A percentile compares a stretch with the other conserved stretches of the same genome.
These are phyloP conservation scores for Botrytis byssoidea DNA, from an alignment of 2,329 filamentous ascomycete species.

Conservation along the genomic window DNA sequence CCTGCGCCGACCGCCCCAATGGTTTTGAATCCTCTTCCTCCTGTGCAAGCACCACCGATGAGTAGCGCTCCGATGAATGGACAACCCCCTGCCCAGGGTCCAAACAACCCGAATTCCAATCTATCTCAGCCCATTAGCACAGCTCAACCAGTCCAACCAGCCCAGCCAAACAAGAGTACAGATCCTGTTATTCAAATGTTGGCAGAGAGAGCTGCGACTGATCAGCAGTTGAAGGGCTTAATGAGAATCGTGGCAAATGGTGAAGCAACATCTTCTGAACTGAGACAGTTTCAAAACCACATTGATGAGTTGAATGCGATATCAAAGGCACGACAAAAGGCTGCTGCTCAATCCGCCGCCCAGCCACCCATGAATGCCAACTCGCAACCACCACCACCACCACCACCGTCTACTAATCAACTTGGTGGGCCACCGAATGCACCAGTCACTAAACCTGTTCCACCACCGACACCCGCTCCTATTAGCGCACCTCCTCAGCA, in stretches of 20 bases:
- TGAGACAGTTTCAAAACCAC: slow-evolving; percentile 74
- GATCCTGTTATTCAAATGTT: slow-evolving; percentile 81
- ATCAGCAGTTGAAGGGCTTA: slow-evolving; percentile 67
- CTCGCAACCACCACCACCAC: slow-evolving; percentile 25
- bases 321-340: slow-evolving; percentile 57
- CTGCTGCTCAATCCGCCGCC: slow-evolving; percentile 52
- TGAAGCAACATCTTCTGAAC: slow-evolving; percentile 66
- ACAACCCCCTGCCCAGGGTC: not conserved
- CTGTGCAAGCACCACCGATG: not conserved
- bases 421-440: slow-evolving; percentile 24
- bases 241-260: slow-evolving; percentile 83
- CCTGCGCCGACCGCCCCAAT: not conserved
- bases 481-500: slow-evolving; percentile 34
- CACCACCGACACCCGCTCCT: slow-evolving; percentile 29
- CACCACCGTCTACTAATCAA: slow-evolving; percentile 19
- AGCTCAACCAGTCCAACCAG: slow-evolving; percentile 23
- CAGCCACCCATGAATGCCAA: slow-evolving; percentile 29
- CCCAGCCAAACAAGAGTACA: slow-evolving; percentile 41
- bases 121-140: slow-evolving; percentile 12
- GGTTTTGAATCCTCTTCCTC: not conserved
- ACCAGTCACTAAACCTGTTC: slow-evolving; percentile 22
- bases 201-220: slow-evolving; percentile 71
- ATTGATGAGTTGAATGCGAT: slow-evolving; percentile 73
- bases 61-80: not conserved
- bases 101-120: slow-evolving; percentile 11